Percentiles rank a stretch among this genome's conserved stretches.
Evolutionary conservation across 2,329 filamentous ascomycete species (phyloP).

Genomic region (Alternaria panax): DNA sequence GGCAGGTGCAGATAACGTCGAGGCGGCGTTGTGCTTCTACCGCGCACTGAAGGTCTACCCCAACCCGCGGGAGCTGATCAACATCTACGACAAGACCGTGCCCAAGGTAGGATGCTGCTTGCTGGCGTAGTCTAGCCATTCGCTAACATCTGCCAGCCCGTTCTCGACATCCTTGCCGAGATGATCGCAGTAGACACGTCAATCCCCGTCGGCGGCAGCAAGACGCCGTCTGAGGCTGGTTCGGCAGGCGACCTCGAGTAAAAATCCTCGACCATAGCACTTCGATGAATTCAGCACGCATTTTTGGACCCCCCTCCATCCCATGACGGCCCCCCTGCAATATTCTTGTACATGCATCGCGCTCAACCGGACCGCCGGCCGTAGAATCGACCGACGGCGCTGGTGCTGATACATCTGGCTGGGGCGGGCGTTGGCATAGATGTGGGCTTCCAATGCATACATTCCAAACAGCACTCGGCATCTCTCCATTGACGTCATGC

Average conservation of each 20-base stretch:
- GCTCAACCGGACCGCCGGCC: too few relatives aligned
- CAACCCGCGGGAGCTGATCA: conserved; percentile 87
- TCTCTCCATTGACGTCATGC: conserved; percentile 31
- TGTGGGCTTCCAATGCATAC: conserved; percentile 30
- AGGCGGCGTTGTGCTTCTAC: conserved; percentile 95
- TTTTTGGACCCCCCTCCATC: conserved; percentile 26
- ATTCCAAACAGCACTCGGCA: conserved; percentile 19
- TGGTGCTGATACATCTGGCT: conserved; percentile 25
- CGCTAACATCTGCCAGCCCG: conserved; percentile 64
- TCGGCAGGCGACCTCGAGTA: conserved; percentile 47
- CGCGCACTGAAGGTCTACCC: conserved; percentile 99
- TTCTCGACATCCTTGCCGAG: conserved; percentile 94
- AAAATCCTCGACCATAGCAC: conserved; percentile 9
- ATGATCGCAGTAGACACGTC: conserved; percentile 93
- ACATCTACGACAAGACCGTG: conserved; percentile 98
- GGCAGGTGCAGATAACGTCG: conserved; percentile 72
- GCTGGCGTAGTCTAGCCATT: not conserved
- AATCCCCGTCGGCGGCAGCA: conserved; percentile 52
- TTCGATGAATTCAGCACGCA: conserved; percentile 21
- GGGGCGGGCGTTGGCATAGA: conserved; percentile 29
- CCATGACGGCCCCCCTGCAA: conserved; percentile 37
- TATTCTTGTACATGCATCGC: conserved; percentile 49
- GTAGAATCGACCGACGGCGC: too few relatives aligned
- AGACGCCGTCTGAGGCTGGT: conserved; percentile 46
- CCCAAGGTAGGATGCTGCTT: conserved; percentile 72